These are phyloP conservation scores for Asterophora lycoperdoides DNA, from an alignment of 768 basidiomycete genomes.

Conservation along the genomic window DNA sequence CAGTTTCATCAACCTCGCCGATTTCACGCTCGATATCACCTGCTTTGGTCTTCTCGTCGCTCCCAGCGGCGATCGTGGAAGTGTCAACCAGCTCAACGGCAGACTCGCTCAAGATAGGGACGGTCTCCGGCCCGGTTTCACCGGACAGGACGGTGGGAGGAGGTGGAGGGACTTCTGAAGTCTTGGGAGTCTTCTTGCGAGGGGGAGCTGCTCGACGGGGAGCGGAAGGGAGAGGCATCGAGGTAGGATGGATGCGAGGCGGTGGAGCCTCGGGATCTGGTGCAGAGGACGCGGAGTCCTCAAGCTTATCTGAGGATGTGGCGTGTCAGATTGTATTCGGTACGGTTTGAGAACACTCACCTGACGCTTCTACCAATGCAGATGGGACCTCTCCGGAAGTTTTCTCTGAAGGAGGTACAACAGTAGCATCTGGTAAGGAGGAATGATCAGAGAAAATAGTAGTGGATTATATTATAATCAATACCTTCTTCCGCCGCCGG, in stretches of 20 bases:
- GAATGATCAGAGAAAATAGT: background rate
- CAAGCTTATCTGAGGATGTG: conserved; percentile 13
- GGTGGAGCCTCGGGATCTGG: conserved; percentile 26
- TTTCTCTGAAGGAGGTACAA: conserved; percentile 4
- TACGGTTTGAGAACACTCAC: conserved; percentile 3
- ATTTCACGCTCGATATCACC: conserved; percentile 18
- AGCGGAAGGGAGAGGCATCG: conserved; percentile 72
- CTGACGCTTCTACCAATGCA: conserved; percentile 2
- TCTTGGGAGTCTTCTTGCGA: conserved; percentile 57
- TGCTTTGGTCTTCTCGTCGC: conserved; percentile 3
- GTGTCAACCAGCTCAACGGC: background rate
- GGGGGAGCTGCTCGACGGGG: conserved; percentile 77
- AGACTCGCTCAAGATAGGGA: background rate
- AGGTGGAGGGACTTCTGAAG: conserved; percentile 25
- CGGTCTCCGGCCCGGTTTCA: conserved; percentile 8
- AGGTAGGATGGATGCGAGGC: conserved; percentile 36
- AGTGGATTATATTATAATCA: background rate
- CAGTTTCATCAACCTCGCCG: conserved; percentile 8
- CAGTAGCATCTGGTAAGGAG: conserved; percentile 6
- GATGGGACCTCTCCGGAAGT: conserved; percentile 5
- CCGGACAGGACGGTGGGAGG: conserved; percentile 8
- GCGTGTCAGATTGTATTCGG: background rate
- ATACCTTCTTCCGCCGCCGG: conserved; percentile 6
- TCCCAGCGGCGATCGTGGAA: conserved; percentile 17
- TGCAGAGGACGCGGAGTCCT: conserved; percentile 25